Conservation (phyloP, 2,329 filamentous ascomycete genomes). For the Verticillium klebahnii region DNA sequence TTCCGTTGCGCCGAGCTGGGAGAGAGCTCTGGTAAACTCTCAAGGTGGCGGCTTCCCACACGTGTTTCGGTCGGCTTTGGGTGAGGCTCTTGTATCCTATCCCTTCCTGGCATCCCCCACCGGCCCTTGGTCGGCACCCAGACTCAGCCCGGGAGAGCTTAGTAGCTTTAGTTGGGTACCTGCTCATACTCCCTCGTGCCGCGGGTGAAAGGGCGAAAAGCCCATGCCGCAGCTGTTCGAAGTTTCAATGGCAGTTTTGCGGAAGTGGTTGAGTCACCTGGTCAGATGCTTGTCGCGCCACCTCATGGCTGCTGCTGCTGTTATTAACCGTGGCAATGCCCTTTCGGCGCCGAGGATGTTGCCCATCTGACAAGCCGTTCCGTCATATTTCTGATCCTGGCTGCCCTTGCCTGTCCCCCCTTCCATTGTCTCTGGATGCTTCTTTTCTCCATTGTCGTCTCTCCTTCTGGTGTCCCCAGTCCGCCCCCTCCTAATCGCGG, state of each 20-base stretch:
- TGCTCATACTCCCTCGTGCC: not conserved
- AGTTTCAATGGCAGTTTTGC: not conserved
- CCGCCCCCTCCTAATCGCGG: not conserved
- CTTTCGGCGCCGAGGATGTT: constrained; percentile 13
- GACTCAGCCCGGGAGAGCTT: not conserved
- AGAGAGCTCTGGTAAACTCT: not conserved
- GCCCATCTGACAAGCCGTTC: constrained; percentile 1
- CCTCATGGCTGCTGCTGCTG: constrained; percentile 6
- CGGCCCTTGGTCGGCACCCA: not conserved
- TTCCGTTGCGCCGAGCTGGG: constrained; percentile 14
- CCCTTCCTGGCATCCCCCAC: not conserved
- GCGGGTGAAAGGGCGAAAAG: constrained; percentile 1
- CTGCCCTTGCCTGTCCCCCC: constrained; percentile 3
- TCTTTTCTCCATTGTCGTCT: not conserved
- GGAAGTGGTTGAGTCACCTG: not conserved
- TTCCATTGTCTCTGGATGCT: constrained; percentile 4
- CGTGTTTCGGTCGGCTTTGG: not conserved
- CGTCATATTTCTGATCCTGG: not conserved
- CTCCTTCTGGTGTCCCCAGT: not conserved
- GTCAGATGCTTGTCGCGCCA: constrained; percentile 3
- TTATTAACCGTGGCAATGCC: constrained; percentile 11
- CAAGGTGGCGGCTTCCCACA: not conserved
- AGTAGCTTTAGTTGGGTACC: not conserved
- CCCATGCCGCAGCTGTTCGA: not conserved
- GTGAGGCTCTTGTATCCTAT: not conserved